A percentile compares a stretch with the other conserved stretches of the same genome.
These are phyloP conservation scores for Crepidotus variabilis DNA, from an alignment of 768 basidiomycete species.

Conservation along the genomic window DNA sequence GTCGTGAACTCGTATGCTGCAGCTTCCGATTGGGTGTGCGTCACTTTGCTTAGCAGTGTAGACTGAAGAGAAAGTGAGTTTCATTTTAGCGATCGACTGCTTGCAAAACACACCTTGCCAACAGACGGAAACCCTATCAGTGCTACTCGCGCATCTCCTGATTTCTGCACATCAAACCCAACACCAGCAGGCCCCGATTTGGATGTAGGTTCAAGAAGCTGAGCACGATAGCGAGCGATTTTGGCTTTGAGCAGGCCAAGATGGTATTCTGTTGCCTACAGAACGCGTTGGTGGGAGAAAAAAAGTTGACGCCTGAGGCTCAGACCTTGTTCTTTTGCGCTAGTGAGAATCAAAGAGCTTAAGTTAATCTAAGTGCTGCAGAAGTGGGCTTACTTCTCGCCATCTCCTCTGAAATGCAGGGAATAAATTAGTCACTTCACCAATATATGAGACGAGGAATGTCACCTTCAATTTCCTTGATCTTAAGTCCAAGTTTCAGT, in stretches of 20 bases:
- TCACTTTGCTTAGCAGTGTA: slow-evolving; percentile 87
- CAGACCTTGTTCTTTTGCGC: slow-evolving; percentile 94
- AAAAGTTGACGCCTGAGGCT: not conserved
- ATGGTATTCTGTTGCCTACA: slow-evolving; percentile 90
- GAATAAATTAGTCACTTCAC: not conserved
- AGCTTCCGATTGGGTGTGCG: slow-evolving; percentile 82
- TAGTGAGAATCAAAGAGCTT: slow-evolving; percentile 23
- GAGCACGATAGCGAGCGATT: slow-evolving; percentile 89
- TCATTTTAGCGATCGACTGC: not conserved
- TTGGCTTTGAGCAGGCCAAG: slow-evolving; percentile 93
- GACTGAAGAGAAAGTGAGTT: slow-evolving; percentile 45
- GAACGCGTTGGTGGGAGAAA: slow-evolving; percentile 1
- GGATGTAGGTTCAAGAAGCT: slow-evolving; percentile 86
- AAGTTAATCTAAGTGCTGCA: not conserved
- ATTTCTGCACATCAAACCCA: slow-evolving; percentile 82
- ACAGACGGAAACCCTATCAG: slow-evolving; percentile 96
- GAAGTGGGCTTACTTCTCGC: slow-evolving; percentile 69
- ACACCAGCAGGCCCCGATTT: slow-evolving; percentile 80
- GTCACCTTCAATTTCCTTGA: slow-evolving; percentile 91
- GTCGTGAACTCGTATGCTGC: slow-evolving; percentile 98
- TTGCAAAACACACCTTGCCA: slow-evolving; percentile 56
- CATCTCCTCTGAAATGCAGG: slow-evolving; percentile 78
- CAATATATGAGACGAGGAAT: not conserved
- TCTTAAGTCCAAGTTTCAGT: slow-evolving; percentile 39
- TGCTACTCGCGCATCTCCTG: slow-evolving; percentile 86